Evolutionary conservation across 495 filamentous ascomycete species (phyloP), one percentile per base, ranked within the genome.

Genomic region (Monascus purpureus): DNA sequence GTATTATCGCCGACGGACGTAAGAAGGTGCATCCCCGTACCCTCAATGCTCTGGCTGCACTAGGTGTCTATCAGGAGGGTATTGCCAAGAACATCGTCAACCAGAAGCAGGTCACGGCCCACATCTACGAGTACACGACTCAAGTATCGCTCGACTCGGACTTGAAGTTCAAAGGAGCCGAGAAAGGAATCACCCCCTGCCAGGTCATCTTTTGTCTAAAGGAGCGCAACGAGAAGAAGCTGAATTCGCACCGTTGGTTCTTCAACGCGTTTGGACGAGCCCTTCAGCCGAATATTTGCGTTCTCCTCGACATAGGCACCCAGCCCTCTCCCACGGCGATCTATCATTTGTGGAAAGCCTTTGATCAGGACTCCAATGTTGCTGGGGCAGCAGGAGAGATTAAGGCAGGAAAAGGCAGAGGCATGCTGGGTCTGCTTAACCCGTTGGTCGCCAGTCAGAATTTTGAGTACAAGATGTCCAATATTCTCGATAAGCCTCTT

Each of bases 391-490:
- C 87, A 32, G 92, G 92, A 27, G 92, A 99, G 61, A 96, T 96
- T 55, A 90, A 81, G 51, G 92, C 92, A 4, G 87, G 86, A 50
- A 95, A 92, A 45, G 90, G 90, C 8, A 82, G 78, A 44, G 74
- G 63, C 16, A 82, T 78, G 56, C 59, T 77, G 11, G 83, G 86
- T 13, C 70, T 99, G 13, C 61, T 99, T 25, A 96, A 96, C 49
- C 92, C 92, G 1, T 68, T 99, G 2, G 86, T 99, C 6, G 92
- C 92, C 0, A 87, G 82, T 28, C 92, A 99, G 53, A 96, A 99
- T 46, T 99, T 96, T 44, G 92, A 99, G 55, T 99, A 99, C 67
- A 99, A 99, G 61, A 94, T 96, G 88, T 93, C 83, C 5, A 99
- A 96, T 39, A 99, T 99, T 46, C 65, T 99, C 16, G 92, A 99